phyloP scores from a whole-genome alignment of 805 yeast species.

The Brettanomyces bruxellensis region DNA sequence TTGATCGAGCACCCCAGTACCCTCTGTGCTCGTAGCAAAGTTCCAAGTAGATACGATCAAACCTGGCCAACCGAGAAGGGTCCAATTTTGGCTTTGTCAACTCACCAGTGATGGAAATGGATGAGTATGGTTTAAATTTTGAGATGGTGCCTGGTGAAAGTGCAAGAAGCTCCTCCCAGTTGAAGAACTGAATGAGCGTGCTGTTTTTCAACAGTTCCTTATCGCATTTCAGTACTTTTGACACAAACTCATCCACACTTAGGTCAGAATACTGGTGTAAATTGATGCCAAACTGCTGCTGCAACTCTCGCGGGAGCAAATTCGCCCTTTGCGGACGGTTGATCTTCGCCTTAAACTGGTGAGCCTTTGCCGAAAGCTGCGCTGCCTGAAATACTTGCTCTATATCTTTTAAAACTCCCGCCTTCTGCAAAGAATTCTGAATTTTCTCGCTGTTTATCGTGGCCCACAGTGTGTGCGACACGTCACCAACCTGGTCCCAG shows the following conservation, averaged over 20 bases:
- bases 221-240: conserved; percentile 53
- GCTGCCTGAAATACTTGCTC: conserved; percentile 46
- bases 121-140: conserved; percentile 55
- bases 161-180: conserved; percentile 55
- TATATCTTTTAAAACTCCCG: conserved; percentile 59
- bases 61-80: conserved; percentile 49
- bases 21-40: conserved; percentile 57
- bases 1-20: conserved; percentile 68
- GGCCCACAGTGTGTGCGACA: conserved; percentile 56
- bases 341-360: conserved; percentile 25
- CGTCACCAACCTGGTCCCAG: conserved; percentile 65
- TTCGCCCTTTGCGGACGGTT: conserved; percentile 38
- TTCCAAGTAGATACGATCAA: conserved; percentile 63
- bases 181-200: conserved; percentile 61
- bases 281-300: conserved; percentile 76
- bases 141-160: conserved; percentile 47
- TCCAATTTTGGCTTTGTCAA: conserved; percentile 42
- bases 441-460: conserved; percentile 32
- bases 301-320: conserved; percentile 59
- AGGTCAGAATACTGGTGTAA: conserved; percentile 51
- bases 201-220: conserved; percentile 39
- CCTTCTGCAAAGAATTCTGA: conserved; percentile 41
- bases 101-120: conserved; percentile 25
- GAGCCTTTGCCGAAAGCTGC: conserved; percentile 17
- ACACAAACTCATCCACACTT: conserved; percentile 45